phyloP scores from a whole-genome alignment of 2,329 filamentous ascomycete species.

The Aotearoamyces nothofagi region DNA sequence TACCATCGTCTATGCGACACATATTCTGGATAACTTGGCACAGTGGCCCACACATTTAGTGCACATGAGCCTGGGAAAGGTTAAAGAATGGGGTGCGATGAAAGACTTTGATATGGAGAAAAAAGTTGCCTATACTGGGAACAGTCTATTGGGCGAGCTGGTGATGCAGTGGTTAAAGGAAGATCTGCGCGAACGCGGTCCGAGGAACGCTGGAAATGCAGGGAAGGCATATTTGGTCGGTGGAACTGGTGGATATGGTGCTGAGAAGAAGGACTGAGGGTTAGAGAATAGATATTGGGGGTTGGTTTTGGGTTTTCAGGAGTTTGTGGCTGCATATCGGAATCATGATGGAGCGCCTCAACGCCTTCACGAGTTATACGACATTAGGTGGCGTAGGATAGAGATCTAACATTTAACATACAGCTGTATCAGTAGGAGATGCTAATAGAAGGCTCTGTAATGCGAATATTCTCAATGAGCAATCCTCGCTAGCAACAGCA shows the following conservation, averaged over 20 bases:
- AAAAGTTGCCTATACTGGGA: constrained; percentile 34
- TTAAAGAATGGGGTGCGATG: constrained; percentile 74
- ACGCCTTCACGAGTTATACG: not conserved
- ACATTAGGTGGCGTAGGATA: constrained; percentile 10
- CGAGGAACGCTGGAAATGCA: constrained; percentile 36
- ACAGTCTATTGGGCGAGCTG: constrained; percentile 73
- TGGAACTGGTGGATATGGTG: constrained; percentile 48
- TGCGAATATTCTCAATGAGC: constrained; percentile 41
- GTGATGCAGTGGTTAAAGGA: constrained; percentile 77
- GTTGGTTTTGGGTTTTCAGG: too few species aligned
- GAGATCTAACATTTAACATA: constrained; percentile 16
- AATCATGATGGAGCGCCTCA: constrained; percentile 1
- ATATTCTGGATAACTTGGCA: constrained; percentile 90
- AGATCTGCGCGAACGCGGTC: constrained; percentile 66
- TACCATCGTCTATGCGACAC: constrained; percentile 93
- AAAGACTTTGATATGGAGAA: constrained; percentile 44
- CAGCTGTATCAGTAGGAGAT: constrained; percentile 2
- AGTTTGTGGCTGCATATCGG: not conserved
- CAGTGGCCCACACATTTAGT: constrained; percentile 92
- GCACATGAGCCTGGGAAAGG: constrained; percentile 81
- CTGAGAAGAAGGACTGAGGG: too few species aligned
- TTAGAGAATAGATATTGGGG: too few species aligned
- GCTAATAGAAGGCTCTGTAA: constrained; percentile 4
- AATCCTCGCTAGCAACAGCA: constrained; percentile 34
- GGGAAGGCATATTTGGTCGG: constrained; percentile 34